These are phyloP conservation scores for Colletotrichum higginsianum DNA, from an alignment of 2,329 filamentous ascomycete genomes.

Conservation along the genomic window DNA sequence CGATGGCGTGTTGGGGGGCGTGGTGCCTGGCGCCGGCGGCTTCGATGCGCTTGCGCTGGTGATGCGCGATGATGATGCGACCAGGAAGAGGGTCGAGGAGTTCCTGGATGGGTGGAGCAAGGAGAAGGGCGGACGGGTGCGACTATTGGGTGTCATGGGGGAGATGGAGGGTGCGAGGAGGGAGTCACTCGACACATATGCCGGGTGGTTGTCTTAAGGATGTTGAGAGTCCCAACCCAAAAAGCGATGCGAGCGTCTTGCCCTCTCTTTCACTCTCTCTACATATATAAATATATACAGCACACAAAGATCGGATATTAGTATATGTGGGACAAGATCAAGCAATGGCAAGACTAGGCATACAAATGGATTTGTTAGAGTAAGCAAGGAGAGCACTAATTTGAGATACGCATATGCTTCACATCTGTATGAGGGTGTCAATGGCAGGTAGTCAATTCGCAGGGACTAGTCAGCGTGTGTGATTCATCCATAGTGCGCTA, in stretches of 20 bases:
- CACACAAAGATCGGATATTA: not conserved
- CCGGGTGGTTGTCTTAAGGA: conserved; percentile 57
- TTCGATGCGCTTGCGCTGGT: conserved; percentile 91
- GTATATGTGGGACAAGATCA: too few species aligned
- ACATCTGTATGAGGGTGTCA: too few species aligned
- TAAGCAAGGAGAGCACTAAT: not conserved
- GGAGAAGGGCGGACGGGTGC: conserved; percentile 74
- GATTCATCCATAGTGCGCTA: not conserved
- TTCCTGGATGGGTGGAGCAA: conserved; percentile 77
- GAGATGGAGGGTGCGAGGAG: conserved; percentile 77
- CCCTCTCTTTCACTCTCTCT: too few species aligned
- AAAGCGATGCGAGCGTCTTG: not conserved
- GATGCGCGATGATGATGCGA: conserved; percentile 79
- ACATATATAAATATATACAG: not conserved
- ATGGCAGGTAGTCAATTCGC: too few species aligned
- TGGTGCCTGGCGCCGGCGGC: conserved; percentile 94
- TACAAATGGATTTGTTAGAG: not conserved
- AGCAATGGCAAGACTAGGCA: not conserved
- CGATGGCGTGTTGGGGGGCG: conserved; percentile 88
- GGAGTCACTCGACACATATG: conserved; percentile 62
- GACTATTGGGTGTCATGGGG: conserved; percentile 78
- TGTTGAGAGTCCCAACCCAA: not conserved
- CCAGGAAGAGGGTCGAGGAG: conserved; percentile 70
- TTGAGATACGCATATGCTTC: not conserved
- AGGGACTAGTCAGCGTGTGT: accelerated